These are phyloP conservation scores for Pleurotus citrinopileatus DNA, from an alignment of 768 basidiomycete genomes.

Conservation along the genomic window DNA sequence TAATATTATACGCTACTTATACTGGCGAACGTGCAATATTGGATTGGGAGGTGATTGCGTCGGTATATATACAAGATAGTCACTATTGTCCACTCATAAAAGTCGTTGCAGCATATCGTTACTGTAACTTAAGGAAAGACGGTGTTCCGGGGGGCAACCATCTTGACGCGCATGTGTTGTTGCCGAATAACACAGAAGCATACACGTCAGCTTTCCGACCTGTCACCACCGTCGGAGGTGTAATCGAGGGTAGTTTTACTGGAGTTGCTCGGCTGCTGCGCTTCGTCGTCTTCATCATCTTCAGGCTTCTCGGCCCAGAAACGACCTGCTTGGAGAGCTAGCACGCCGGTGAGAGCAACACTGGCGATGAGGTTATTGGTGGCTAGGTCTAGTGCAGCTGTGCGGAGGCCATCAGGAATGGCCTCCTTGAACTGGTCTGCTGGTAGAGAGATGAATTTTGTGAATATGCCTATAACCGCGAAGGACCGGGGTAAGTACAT, in stretches of 20 bases:
- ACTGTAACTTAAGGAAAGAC: neutral
- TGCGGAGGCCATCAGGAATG: slow-evolving; percentile 62
- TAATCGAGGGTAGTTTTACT: slow-evolving; percentile 1
- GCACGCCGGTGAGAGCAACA: slow-evolving; percentile 84
- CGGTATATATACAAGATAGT: neutral
- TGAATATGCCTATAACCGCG: slow-evolving; percentile 51
- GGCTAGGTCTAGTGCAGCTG: slow-evolving; percentile 72
- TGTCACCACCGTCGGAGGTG: slow-evolving; percentile 2
- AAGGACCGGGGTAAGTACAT: slow-evolving; percentile 7
- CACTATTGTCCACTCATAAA: neutral
- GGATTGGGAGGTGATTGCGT: neutral
- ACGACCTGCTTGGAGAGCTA: slow-evolving; percentile 78
- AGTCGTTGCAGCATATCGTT: neutral
- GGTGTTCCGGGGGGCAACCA: neutral
- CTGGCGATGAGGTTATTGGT: slow-evolving; percentile 84
- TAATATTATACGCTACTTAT: neutral
- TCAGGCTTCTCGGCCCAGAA: slow-evolving; percentile 84
- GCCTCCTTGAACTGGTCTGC: slow-evolving; percentile 46
- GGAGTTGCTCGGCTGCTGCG: slow-evolving; percentile 18
- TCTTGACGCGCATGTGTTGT: neutral
- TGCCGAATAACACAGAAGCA: neutral
- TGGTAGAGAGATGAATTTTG: slow-evolving; percentile 60
- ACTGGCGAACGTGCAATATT: neutral
- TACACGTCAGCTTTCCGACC: neutral
- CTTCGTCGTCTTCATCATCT: slow-evolving; percentile 48